Conservation (phyloP, 164 flowering plant species). For the Aristolochia contorta region DNA sequence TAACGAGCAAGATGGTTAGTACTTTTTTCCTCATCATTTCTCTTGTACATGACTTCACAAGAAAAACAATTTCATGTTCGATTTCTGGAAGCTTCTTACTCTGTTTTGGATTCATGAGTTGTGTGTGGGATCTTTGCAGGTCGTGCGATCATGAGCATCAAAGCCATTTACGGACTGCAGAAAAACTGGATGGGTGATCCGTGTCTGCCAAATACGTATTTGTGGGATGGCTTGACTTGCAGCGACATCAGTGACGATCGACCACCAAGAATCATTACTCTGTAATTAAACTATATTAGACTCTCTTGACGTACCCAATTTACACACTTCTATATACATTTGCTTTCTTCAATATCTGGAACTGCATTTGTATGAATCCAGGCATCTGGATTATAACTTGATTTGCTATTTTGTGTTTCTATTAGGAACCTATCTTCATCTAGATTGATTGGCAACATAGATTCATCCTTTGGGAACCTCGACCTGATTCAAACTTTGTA, state of each 20-base stretch:
- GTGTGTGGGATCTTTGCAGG: neutral
- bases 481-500: neutral
- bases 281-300: neutral
- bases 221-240: conserved; percentile 1
- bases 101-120: neutral
- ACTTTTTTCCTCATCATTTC: no score
- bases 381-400: neutral
- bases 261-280: neutral
- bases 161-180: neutral
- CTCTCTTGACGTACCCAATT: no score
- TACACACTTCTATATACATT: no score
- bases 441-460: neutral
- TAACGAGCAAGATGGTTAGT: neutral
- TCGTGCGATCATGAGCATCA: neutral
- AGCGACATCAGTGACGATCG: neutral
- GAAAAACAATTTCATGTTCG: neutral
- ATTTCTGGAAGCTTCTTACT: neutral
- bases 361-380: neutral
- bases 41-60: neutral
- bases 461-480: neutral
- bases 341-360: no score
- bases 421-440: neutral
- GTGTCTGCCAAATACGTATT: neutral
- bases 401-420: neutral
- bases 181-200: neutral